phyloP scores from a whole-genome alignment of 805 yeast genomes.

The Saccharomycopsis oosterbeekiorum region DNA sequence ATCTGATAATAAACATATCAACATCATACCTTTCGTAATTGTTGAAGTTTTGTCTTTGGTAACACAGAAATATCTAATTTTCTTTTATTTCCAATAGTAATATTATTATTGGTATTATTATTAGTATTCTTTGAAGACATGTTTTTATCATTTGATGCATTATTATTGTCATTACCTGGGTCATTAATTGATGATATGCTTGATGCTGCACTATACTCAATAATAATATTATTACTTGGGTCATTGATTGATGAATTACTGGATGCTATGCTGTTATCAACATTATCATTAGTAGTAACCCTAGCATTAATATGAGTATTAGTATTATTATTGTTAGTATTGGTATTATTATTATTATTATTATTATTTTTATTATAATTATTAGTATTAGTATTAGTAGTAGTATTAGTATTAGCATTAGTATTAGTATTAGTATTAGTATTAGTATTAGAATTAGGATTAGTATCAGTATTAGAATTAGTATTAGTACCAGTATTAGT shows the following conservation, averaged over 20 bases:
- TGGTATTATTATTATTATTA: conserved; percentile 1
- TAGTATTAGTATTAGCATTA: not conserved
- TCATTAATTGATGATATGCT: too few species aligned
- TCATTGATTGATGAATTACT: too few species aligned
- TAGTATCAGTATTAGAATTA: too few species aligned
- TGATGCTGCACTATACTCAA: not conserved
- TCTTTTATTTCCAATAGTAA: not conserved
- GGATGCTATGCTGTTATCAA: not conserved
- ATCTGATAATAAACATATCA: not conserved
- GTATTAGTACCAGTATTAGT: not conserved
- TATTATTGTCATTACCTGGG: too few species aligned
- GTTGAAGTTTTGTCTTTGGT: not conserved
- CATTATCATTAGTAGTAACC: too few species aligned
- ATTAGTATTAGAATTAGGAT: too few species aligned
- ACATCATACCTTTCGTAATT: not conserved
- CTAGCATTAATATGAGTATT: not conserved
- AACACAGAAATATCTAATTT: not conserved
- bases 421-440: too few species aligned
- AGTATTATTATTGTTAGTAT: not conserved
- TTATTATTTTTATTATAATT: not conserved
- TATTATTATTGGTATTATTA: too few species aligned
- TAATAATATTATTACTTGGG: not conserved
- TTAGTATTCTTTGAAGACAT: too few species aligned
- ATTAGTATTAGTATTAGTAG: not conserved
- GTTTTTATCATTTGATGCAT: not conserved